Evolutionary conservation across 345 rosid species (phyloP).

Genomic region (Populus nigra): DNA sequence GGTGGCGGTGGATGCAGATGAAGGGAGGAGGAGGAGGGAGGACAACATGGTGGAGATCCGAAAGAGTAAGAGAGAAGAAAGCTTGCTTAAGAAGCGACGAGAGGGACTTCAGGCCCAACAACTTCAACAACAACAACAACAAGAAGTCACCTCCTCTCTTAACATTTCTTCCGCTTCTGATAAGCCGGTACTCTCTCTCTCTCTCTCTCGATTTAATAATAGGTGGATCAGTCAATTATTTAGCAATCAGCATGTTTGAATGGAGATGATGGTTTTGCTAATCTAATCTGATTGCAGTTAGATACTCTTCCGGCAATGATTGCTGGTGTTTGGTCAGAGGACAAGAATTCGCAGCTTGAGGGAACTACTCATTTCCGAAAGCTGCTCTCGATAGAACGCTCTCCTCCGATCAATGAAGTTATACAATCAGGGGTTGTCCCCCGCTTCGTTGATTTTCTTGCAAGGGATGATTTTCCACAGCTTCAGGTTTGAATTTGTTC

Average conservation of each 20-base stretch:
- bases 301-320: constrained; percentile 23
- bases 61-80: constrained; percentile 26
- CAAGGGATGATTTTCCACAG: constrained; percentile 28
- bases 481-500: constrained; percentile 23
- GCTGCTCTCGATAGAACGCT: constrained; percentile 27
- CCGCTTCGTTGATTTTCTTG: constrained; percentile 28
- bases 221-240: background rate
- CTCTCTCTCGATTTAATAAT: background rate
- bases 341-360: constrained; percentile 20
- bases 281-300: constrained; percentile 12
- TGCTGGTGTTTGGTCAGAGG: constrained; percentile 24
- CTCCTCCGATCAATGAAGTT: constrained; percentile 32
- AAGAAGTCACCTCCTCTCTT: background rate
- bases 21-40: constrained; percentile 33
- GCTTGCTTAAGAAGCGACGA: constrained; percentile 29
- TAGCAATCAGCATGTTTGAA: too few relatives aligned
- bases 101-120: constrained; percentile 22
- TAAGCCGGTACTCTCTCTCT: constrained; percentile 4
- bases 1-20: constrained; percentile 32
- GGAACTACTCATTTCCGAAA: constrained; percentile 29
- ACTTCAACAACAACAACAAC: constrained; percentile 9
- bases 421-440: constrained; percentile 32
- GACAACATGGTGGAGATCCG: constrained; percentile 34
- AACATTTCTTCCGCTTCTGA: constrained; percentile 8
- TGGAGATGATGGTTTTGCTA: background rate